Conservation (phyloP, 345 rosid genomes). For the Arabidopsis thaliana region TAIR10.1 NC_003071.7:19117501-19118000, state of each 20-base stretch:
- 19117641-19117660: slow-evolving; percentile 22
- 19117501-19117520: slow-evolving; percentile 78
- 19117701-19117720: slow-evolving; percentile 15
- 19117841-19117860: slow-evolving; percentile 20
- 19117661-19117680: slow-evolving; percentile 9
- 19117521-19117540: slow-evolving; percentile 52
- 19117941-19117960: slow-evolving; percentile 65
- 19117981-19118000: slow-evolving; percentile 27
- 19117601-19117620: slow-evolving; percentile 20
- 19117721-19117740: slow-evolving; percentile 25
- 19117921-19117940: slow-evolving; percentile 86
- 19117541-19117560: slow-evolving; percentile 60
- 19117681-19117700: slow-evolving; percentile 17
- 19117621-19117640: slow-evolving; percentile 4
- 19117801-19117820: not conserved
- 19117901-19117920: slow-evolving; percentile 72
- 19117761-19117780: slow-evolving; percentile 26
- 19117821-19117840: slow-evolving; percentile 9
- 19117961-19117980: slow-evolving; percentile 76
- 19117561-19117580: slow-evolving; percentile 80
- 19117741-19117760: slow-evolving; percentile 28
- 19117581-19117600: slow-evolving; percentile 34
- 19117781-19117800: slow-evolving; percentile 16
- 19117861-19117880: slow-evolving; percentile 27
- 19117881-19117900: slow-evolving; percentile 21